A percentile compares a stretch with the other conserved stretches of the same genome.
These are phyloP conservation scores for Collybia sp. DNA, from an alignment of 768 basidiomycete genomes.

Conservation along the genomic window DNA sequence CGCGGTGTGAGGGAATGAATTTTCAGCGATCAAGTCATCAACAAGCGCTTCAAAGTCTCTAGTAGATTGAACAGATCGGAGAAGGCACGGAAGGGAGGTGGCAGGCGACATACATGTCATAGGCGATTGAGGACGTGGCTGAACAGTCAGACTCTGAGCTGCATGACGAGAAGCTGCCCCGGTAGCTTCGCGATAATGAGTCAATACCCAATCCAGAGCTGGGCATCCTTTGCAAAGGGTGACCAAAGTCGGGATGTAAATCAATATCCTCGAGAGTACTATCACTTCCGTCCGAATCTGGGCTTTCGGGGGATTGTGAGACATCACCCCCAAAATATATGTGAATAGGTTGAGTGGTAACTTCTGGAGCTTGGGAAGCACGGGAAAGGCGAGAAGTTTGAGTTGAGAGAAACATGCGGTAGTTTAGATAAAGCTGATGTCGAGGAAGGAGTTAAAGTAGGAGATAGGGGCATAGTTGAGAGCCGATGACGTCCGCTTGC, in stretches of 20 bases:
- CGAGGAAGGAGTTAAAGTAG: too few relatives aligned
- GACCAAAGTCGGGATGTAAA: constrained; percentile 18
- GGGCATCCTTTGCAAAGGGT: constrained; percentile 30
- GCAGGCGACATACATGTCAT: constrained; percentile 20
- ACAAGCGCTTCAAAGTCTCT: constrained; percentile 28
- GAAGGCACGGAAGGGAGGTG: neutral
- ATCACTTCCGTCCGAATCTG: constrained; percentile 20
- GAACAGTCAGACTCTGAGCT: constrained; percentile 20
- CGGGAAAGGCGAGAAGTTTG: too few relatives aligned
- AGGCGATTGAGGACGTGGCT: constrained; percentile 21
- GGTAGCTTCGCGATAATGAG: constrained; percentile 12
- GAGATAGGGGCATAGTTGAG: too few relatives aligned
- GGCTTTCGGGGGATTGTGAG: constrained; percentile 15
- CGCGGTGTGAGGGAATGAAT: constrained; percentile 13
- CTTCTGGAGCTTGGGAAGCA: too few relatives aligned
- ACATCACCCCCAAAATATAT: constrained; percentile 13
- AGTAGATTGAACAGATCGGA: neutral
- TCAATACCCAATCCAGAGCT: constrained; percentile 17
- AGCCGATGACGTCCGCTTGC: too few relatives aligned
- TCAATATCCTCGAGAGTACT: constrained; percentile 26
- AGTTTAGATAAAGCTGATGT: too few relatives aligned
- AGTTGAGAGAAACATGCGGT: too few relatives aligned
- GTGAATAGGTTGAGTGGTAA: neutral
- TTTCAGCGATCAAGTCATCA: constrained; percentile 20
- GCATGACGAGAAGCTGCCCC: constrained; percentile 14